Evolutionary conservation across 208 protist species (phyloP).

Genomic region (Acanthamoeba culbertsoni): DNA sequence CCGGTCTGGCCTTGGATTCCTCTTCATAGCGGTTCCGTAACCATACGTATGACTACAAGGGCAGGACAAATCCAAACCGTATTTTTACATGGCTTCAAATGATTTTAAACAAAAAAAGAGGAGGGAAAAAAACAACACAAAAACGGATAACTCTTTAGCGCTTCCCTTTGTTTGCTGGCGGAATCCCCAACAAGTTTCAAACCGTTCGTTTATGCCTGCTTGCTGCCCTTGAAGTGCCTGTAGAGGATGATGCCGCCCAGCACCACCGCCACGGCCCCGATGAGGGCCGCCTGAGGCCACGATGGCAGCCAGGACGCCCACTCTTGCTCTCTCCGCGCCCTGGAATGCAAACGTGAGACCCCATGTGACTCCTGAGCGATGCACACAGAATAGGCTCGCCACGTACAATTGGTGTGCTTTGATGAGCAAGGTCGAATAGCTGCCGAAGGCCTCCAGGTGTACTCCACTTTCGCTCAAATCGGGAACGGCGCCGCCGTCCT

Average conservation of each 20-base stretch:
- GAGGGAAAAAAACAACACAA: background rate
- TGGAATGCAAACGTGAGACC: background rate
- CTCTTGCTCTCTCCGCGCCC: background rate
- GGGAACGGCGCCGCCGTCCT: background rate
- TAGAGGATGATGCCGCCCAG: constrained; percentile 1
- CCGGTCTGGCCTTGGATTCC: background rate
- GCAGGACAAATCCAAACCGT: no score
- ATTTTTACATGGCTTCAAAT: no score
- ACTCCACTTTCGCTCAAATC: background rate
- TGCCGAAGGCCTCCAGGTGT: background rate
- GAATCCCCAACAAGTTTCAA: background rate
- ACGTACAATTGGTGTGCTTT: background rate
- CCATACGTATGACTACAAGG: no score
- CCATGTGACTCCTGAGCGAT: background rate
- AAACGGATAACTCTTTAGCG: no score
- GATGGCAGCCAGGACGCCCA: background rate
- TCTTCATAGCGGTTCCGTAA: no score
- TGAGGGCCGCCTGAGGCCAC: background rate
- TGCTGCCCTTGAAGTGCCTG: background rate
- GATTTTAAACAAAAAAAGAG: no score
- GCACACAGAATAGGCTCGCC: background rate
- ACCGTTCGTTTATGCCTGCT: background rate
- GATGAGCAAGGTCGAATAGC: background rate
- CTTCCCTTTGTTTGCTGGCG: no score
- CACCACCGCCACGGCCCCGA: background rate